Evolutionary conservation across 2,329 filamentous ascomycete genomes (phyloP).

Genomic region (Sclerotiophoma versabilis): DNA sequence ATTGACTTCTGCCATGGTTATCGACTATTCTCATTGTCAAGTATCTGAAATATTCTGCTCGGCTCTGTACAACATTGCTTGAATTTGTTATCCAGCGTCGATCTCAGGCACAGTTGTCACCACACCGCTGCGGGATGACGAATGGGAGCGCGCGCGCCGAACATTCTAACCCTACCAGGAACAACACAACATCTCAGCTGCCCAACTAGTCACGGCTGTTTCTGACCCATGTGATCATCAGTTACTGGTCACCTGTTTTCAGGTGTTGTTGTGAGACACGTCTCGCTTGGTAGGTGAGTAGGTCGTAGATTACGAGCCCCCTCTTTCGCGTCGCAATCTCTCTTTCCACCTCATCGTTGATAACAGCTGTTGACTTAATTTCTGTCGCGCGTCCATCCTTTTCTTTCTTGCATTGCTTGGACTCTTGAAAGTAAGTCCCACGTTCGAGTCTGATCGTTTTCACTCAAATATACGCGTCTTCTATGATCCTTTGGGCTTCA

Average conservation of each 20-base stretch:
- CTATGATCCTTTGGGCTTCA: neutral
- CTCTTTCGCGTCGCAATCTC: constrained; percentile 14
- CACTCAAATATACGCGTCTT: neutral
- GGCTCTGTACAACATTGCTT: neutral
- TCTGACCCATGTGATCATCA: constrained; percentile 16
- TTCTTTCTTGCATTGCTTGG: neutral
- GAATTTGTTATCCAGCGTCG: neutral
- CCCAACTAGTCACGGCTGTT: constrained; percentile 15
- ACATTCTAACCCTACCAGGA: constrained; percentile 12
- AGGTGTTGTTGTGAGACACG: constrained; percentile 19
- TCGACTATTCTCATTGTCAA: neutral
- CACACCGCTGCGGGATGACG: constrained; percentile 9
- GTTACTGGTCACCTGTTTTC: constrained; percentile 6
- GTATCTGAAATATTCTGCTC: neutral
- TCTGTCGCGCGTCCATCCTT: neutral
- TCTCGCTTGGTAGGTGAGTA: constrained; percentile 7
- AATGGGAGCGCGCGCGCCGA: constrained; percentile 1
- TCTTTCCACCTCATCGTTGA: neutral
- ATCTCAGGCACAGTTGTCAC: constrained; percentile 13
- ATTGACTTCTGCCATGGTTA: neutral
- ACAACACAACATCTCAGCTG: constrained; percentile 15
- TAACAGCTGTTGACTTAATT: neutral
- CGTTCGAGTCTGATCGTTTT: neutral
- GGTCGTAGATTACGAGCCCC: neutral
- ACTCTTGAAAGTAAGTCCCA: constrained; percentile 5